Evolutionary conservation across 2,329 filamentous ascomycete species (phyloP).

Genomic region (Botryotinia convoluta): DNA sequence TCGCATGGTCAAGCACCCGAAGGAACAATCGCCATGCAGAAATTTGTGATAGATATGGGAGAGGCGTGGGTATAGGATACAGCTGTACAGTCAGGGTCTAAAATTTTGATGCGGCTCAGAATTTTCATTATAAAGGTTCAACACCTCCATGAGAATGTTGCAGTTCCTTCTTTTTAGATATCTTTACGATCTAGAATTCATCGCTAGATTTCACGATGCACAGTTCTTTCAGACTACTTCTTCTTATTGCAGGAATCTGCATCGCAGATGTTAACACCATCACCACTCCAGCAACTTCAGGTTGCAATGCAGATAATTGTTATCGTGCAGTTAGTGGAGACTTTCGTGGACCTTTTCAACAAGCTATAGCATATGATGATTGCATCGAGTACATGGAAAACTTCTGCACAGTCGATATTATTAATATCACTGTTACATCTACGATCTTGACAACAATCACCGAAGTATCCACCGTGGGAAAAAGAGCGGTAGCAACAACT

Average conservation of each 20-base stretch:
- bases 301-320: constrained; percentile 19
- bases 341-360: constrained; percentile 15
- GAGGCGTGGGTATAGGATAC: background rate
- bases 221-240: background rate
- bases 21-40: constrained; percentile 2
- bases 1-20: constrained; percentile 11
- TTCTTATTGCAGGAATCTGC: background rate
- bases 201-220: background rate
- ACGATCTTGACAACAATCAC: constrained; percentile 16
- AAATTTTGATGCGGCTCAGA: background rate
- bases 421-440: constrained; percentile 13
- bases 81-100: background rate
- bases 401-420: background rate
- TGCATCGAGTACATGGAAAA: constrained; percentile 11
- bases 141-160: background rate
- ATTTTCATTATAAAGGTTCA: background rate
- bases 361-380: constrained; percentile 16
- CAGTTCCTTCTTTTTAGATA: background rate
- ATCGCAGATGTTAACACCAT: background rate
- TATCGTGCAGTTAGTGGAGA: constrained; percentile 19
- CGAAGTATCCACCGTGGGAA: constrained; percentile 14
- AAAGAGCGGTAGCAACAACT: background rate
- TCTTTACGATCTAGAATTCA: background rate
- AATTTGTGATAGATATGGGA: constrained; percentile 6
- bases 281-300: background rate